phyloP scores from a whole-genome alignment of 139 green algal species.

The Edaphochlamys debaryana region DNA sequence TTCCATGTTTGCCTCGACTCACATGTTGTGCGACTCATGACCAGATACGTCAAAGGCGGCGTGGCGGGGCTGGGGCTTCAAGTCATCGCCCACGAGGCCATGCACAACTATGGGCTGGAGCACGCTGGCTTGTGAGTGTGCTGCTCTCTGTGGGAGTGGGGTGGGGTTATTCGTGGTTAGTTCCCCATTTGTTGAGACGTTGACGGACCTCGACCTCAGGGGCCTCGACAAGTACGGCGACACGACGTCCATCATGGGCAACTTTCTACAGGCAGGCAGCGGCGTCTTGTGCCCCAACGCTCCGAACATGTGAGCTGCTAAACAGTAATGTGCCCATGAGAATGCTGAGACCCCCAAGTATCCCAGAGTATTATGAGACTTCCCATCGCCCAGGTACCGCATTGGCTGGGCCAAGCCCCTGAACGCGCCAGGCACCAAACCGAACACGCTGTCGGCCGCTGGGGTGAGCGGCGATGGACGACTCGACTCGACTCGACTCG shows the following conservation, averaged over 20 bases:
- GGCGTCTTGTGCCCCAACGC: constrained; percentile 14
- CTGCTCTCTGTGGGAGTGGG: too few species aligned
- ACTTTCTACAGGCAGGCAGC: background rate
- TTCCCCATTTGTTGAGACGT: too few species aligned
- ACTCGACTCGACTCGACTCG: too few species aligned
- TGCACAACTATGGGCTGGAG: constrained; percentile 25
- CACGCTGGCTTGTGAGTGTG: constrained; percentile 15
- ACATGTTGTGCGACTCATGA: too few species aligned
- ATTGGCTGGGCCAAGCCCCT: constrained; percentile 7
- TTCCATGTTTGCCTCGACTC: too few species aligned
- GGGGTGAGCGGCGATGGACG: too few species aligned
- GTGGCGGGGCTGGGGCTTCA: too few species aligned
- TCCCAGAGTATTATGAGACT: too few species aligned
- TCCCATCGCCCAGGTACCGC: constrained; percentile 32
- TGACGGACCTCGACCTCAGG: background rate
- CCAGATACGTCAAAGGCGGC: background rate
- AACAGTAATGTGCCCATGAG: too few species aligned
- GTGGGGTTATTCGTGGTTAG: too few species aligned
- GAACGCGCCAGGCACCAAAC: background rate
- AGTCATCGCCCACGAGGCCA: background rate
- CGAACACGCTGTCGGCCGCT: too few species aligned
- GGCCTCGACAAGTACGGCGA: background rate
- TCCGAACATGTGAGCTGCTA: background rate
- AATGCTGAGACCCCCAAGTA: too few species aligned
- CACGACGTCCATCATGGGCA: constrained; percentile 20